Conservation (phyloP, 2,329 filamentous ascomycete species). For the Aureobasidium sp. region DNA sequence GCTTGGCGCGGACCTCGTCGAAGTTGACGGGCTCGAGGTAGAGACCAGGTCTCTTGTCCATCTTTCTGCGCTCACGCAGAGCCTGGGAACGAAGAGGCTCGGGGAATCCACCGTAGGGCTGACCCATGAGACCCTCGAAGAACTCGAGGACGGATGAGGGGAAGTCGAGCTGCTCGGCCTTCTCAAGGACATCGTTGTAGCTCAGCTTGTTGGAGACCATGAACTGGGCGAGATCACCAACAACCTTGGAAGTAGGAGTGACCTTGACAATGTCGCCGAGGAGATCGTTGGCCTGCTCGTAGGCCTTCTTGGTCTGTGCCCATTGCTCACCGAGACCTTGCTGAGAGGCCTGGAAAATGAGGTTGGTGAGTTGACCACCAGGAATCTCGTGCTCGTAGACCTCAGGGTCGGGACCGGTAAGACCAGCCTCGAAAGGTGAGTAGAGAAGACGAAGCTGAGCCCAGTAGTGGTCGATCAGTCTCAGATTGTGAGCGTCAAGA, state of each 20-base stretch:
- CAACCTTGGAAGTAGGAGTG: constrained; percentile 97
- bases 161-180: constrained; percentile 89
- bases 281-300: constrained; percentile 92
- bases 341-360: constrained; percentile 98
- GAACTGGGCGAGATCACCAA: constrained; percentile 95
- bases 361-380: constrained; percentile 95
- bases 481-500: constrained; percentile 71
- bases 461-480: constrained; percentile 92
- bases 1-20: constrained; percentile 71
- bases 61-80: constrained; percentile 84
- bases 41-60: constrained; percentile 91
- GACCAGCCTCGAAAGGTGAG: constrained; percentile 94
- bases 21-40: constrained; percentile 87
- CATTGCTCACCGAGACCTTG: constrained; percentile 93
- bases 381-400: constrained; percentile 96
- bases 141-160: constrained; percentile 95
- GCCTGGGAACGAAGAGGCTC: constrained; percentile 86
- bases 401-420: constrained; percentile 77
- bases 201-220: constrained; percentile 96
- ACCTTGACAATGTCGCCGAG: constrained; percentile 99
- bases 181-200: constrained; percentile 73
- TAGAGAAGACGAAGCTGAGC: constrained; percentile 91
- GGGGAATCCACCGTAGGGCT: constrained; percentile 95
- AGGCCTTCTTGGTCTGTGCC: constrained; percentile 99
- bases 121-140: constrained; percentile 96